phyloP scores from a whole-genome alignment of 495 filamentous ascomycete species.

The Astrothelium macrocarpum region DNA sequence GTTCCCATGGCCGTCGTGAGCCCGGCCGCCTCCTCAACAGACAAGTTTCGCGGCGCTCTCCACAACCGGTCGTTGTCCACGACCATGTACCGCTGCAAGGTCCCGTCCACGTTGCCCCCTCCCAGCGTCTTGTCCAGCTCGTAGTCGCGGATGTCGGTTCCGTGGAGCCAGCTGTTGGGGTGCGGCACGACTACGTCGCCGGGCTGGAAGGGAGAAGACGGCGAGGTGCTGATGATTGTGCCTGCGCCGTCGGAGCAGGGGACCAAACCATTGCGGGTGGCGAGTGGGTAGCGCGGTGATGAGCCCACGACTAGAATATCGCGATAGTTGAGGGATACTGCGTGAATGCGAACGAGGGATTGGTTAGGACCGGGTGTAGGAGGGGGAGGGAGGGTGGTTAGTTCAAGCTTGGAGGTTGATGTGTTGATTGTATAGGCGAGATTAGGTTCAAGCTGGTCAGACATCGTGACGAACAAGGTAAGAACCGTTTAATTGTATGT shows the following conservation, averaged over 20 bases:
- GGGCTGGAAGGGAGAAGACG: slow-evolving; percentile 16
- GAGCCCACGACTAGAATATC: slow-evolving; percentile 20
- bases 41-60: slow-evolving; percentile 25
- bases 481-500: neutral
- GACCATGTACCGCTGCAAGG: slow-evolving; percentile 19
- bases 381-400: slow-evolving; percentile 10
- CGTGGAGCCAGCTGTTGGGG: slow-evolving; percentile 21
- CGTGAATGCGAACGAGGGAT: slow-evolving; percentile 23
- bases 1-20: slow-evolving; percentile 34
- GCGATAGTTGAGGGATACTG: slow-evolving; percentile 25
- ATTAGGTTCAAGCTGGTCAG: neutral
- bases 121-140: slow-evolving; percentile 17
- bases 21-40: slow-evolving; percentile 25
- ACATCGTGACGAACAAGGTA: neutral
- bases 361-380: slow-evolving; percentile 21
- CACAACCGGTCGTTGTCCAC: slow-evolving; percentile 23
- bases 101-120: slow-evolving; percentile 18
- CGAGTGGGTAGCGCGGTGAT: slow-evolving; percentile 20
- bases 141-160: slow-evolving; percentile 16
- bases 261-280: slow-evolving; percentile 13
- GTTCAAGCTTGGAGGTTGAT: slow-evolving; percentile 6
- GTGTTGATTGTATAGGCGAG: slow-evolving; percentile 8
- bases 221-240: slow-evolving; percentile 20
- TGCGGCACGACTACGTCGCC: slow-evolving; percentile 22
- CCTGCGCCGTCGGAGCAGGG: slow-evolving; percentile 32